phyloP scores from a whole-genome alignment of 805 yeast genomes.

The Wickerhamiella occidentalis region DNA sequence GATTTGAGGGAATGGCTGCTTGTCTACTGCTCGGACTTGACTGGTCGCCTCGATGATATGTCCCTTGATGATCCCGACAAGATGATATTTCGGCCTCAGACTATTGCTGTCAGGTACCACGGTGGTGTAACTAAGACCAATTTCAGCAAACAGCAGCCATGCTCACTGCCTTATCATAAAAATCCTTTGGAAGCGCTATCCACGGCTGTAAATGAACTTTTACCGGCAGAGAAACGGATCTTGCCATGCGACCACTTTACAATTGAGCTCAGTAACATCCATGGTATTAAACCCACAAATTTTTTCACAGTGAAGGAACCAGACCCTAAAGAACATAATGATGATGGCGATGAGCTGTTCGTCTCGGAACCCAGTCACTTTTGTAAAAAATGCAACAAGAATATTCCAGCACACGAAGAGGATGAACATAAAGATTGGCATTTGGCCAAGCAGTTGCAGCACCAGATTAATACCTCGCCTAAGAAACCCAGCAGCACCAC shows the following conservation, averaged over 20 bases:
- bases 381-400: constrained; percentile 25
- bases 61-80: constrained; percentile 48
- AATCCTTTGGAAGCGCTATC: constrained; percentile 4
- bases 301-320: not conserved
- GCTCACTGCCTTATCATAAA: constrained; percentile 11
- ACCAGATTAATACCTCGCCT: not conserved
- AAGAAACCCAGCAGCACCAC: not conserved
- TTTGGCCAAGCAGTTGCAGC: constrained; percentile 27
- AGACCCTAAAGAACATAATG: not conserved
- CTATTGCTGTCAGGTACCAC: constrained; percentile 34
- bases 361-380: constrained; percentile 3
- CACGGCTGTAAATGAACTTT: not conserved
- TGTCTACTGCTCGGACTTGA: constrained; percentile 71
- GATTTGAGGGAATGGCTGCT: constrained; percentile 70
- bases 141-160: constrained; percentile 5
- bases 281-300: not conserved
- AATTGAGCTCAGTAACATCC: constrained; percentile 3
- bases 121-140: constrained; percentile 1
- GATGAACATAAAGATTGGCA: constrained; percentile 34
- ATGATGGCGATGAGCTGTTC: constrained; percentile 12
- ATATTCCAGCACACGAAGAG: constrained; percentile 15
- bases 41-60: constrained; percentile 52
- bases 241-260: constrained; percentile 4
- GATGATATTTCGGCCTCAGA: constrained; percentile 40
- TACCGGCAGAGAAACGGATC: not conserved